Evolutionary conservation across 768 basidiomycete genomes (phyloP).

Genomic region (Termitomyces sp.): DNA sequence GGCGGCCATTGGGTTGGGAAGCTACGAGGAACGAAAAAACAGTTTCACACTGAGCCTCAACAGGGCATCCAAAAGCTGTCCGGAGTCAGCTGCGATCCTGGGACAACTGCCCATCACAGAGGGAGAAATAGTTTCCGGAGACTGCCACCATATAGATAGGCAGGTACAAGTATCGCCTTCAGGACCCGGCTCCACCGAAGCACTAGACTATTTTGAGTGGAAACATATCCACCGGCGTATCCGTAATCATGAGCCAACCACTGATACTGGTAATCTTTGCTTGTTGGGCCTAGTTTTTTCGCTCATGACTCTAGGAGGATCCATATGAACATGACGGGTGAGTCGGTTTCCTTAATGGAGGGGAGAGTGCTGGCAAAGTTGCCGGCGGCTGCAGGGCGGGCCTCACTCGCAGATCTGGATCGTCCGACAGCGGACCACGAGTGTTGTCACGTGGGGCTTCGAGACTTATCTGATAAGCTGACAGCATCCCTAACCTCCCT

Average conservation of each 20-base stretch:
- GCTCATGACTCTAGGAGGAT: neutral
- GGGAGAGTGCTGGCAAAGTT: neutral
- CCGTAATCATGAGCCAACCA: neutral
- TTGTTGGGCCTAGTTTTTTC: neutral
- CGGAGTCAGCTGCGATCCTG: neutral
- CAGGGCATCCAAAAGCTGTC: neutral
- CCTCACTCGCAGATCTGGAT: neutral
- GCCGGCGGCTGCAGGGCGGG: neutral
- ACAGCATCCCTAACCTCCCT: neutral
- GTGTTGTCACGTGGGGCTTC: neutral
- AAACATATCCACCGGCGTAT: neutral
- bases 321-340: neutral
- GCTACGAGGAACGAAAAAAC: neutral
- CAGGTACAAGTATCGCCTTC: neutral
- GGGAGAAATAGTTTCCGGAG: neutral
- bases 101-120: neutral
- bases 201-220: neutral
- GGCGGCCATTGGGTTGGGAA: neutral
- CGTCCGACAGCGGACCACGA: neutral
- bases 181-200: neutral
- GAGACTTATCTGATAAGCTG: slow-evolving; percentile 16
- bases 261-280: neutral
- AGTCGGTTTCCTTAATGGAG: neutral
- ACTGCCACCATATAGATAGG: neutral
- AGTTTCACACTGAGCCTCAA: neutral